These are phyloP conservation scores for Cercospora brassicicola DNA, from an alignment of 2,329 filamentous ascomycete genomes.

Conservation along the genomic window DNA sequence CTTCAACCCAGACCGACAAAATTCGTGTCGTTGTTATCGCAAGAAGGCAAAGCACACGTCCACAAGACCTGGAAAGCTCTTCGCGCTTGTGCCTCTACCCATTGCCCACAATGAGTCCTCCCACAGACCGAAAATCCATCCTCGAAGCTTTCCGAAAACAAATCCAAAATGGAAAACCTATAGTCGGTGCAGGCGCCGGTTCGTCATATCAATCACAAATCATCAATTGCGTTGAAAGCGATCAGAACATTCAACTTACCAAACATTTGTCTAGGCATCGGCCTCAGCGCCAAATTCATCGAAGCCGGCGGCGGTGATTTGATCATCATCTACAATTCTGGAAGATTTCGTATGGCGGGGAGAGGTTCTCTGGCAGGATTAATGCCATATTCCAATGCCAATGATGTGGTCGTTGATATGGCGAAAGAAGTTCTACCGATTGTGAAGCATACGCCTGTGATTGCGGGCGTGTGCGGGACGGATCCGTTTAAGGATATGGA, in stretches of 20 bases:
- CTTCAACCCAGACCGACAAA: neutral
- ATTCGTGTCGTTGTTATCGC: neutral
- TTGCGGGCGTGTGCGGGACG: slow-evolving; percentile 70
- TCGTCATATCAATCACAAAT: slow-evolving; percentile 13
- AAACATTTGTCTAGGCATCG: slow-evolving; percentile 54
- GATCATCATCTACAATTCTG: slow-evolving; percentile 62
- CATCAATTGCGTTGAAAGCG: neutral
- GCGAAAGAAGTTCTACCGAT: slow-evolving; percentile 66
- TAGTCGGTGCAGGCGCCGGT: slow-evolving; percentile 68
- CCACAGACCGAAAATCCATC: slow-evolving; percentile 58
- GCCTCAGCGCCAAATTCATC: slow-evolving; percentile 69
- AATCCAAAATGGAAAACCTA: slow-evolving; percentile 57
- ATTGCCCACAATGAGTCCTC: slow-evolving; percentile 50
- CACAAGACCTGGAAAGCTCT: neutral
- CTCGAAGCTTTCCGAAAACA: slow-evolving; percentile 56
- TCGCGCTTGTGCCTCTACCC: too few relatives aligned
- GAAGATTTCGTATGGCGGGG: slow-evolving; percentile 71
- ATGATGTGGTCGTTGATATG: slow-evolving; percentile 70
- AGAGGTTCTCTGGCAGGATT: slow-evolving; percentile 67
- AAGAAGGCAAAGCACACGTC: neutral
- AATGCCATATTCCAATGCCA: slow-evolving; percentile 71
- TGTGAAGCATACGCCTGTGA: slow-evolving; percentile 62
- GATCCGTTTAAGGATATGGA: slow-evolving; percentile 67
- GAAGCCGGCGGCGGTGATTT: slow-evolving; percentile 68
- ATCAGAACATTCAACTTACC: neutral